Conservation (phyloP, 371 early-diverging fungal genomes). For the Mortierella sp. region DNA sequence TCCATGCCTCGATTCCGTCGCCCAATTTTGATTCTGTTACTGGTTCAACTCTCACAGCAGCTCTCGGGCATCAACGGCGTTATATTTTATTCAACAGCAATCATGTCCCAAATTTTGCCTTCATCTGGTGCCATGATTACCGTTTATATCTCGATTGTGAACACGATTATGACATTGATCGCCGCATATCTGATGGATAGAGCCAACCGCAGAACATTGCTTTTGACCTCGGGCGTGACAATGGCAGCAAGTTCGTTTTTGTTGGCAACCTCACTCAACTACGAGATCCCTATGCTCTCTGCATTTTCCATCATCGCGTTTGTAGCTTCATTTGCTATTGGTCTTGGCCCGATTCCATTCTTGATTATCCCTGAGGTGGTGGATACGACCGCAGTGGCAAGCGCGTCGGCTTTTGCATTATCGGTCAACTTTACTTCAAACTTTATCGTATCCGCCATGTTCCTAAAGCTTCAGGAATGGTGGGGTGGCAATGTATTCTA, state of each 20-base stretch:
- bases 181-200: conserved; percentile 85
- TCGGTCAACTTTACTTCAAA: conserved; percentile 81
- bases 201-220: conserved; percentile 82
- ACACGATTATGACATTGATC: conserved; percentile 79
- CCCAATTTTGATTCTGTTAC: conserved; percentile 75
- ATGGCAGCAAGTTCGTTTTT: conserved; percentile 72
- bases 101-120: conserved; percentile 77
- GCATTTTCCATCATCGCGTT: conserved; percentile 80
- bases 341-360: conserved; percentile 92
- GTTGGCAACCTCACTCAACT: conserved; percentile 72
- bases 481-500: conserved; percentile 83
- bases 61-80: conserved; percentile 96
- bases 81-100: conserved; percentile 87
- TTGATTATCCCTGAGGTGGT: conserved; percentile 88
- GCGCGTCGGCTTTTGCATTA: conserved; percentile 79
- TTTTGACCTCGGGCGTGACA: conserved; percentile 73
- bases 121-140: conserved; percentile 76
- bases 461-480: conserved; percentile 67
- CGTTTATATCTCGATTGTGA: conserved; percentile 81
- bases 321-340: conserved; percentile 90
- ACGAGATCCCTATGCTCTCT: conserved; percentile 65
- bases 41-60: conserved; percentile 86
- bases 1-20: conserved; percentile 65
- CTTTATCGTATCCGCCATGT: conserved; percentile 77
- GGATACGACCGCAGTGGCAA: conserved; percentile 75